phyloP scores from a whole-genome alignment of 106 monocot species.

The Dendrobium huoshanense region DNA sequence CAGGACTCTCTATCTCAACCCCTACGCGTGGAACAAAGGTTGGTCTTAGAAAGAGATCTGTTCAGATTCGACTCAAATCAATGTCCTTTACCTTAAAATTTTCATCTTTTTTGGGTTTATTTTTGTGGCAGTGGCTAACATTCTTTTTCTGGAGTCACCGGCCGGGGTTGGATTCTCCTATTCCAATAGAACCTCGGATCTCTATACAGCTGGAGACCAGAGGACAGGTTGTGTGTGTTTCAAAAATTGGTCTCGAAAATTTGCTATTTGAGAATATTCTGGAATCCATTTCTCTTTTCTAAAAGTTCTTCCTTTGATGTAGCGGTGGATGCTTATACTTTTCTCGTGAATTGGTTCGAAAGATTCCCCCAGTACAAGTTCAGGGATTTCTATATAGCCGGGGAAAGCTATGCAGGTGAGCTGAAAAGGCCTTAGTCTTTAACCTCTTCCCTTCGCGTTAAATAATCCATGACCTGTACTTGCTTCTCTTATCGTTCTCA shows the following conservation, averaged over 20 bases:
- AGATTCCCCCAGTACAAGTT: conserved; percentile 90
- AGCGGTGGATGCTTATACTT: conserved; percentile 65
- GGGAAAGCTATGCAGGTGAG: conserved; percentile 92
- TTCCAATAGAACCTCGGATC: conserved; percentile 69
- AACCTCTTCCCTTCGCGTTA: neutral
- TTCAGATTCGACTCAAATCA: neutral
- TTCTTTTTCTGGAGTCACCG: conserved; percentile 94
- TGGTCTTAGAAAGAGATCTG: neutral
- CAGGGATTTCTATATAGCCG: conserved; percentile 86
- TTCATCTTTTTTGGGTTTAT: neutral
- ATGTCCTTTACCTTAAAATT: neutral
- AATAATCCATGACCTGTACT: neutral
- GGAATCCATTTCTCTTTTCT: neutral
- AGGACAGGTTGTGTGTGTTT: conserved; percentile 46
- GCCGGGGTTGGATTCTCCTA: conserved; percentile 98
- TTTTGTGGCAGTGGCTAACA: conserved; percentile 56
- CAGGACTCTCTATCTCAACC: conserved; percentile 55
- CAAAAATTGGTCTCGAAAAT: neutral
- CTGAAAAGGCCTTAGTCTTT: conserved; percentile 6
- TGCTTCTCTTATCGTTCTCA: conserved; percentile 21
- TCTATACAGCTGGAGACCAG: conserved; percentile 54
- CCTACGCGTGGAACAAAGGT: conserved; percentile 90
- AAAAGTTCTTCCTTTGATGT: conserved; percentile 10
- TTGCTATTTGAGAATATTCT: neutral
- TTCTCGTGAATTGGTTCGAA: conserved; percentile 84